Evolutionary conservation across 73 alveolate genomes (phyloP).

Genomic region (Paramecium biaurelia): DNA sequence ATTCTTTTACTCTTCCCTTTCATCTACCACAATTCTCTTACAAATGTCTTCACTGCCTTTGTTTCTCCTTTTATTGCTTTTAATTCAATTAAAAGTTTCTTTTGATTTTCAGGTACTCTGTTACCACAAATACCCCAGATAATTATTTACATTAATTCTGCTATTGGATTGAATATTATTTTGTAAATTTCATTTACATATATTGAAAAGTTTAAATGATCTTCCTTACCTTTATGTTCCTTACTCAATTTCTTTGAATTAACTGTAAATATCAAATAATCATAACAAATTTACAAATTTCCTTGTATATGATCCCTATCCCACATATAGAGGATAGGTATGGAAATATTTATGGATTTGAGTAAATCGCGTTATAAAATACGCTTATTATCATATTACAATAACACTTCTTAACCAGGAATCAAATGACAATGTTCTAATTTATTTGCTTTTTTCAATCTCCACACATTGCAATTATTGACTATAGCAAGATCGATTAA

Average conservation of each 20-base stretch:
- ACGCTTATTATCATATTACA: background rate
- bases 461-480: slow-evolving; percentile 34
- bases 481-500: background rate
- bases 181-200: background rate
- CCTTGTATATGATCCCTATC: background rate
- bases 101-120: background rate
- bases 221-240: background rate
- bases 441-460: background rate
- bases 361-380: background rate
- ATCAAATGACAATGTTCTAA: background rate
- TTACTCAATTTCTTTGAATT: background rate
- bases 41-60: background rate
- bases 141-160: background rate
- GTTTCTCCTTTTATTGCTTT: background rate
- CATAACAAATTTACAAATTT: background rate
- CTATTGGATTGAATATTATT: slow-evolving; percentile 34
- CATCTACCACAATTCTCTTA: slow-evolving; percentile 2
- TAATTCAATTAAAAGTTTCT: background rate
- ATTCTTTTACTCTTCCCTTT: background rate
- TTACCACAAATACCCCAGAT: slow-evolving; percentile 21
- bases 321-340: slow-evolving; percentile 3
- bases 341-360: background rate
- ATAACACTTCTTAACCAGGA: background rate
- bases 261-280: background rate
- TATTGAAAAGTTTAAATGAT: background rate